A percentile compares a stretch with the other conserved stretches of the same genome.
These are phyloP conservation scores for Shiraia sp. DNA, from an alignment of 2,329 filamentous ascomycete genomes.

Conservation along the genomic window DNA sequence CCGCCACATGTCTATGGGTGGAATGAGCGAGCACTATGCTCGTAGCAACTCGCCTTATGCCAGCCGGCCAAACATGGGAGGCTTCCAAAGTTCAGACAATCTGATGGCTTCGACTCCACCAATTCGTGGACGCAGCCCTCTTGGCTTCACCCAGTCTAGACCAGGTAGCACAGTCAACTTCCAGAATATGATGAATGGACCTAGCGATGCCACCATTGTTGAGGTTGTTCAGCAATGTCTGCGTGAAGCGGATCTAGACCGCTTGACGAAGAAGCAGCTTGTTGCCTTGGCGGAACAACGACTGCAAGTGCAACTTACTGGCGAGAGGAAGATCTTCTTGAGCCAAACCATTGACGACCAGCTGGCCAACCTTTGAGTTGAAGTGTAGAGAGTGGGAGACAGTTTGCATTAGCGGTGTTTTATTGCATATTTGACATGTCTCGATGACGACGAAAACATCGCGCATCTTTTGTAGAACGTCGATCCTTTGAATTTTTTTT, in stretches of 20 bases:
- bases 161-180: slow-evolving; percentile 63
- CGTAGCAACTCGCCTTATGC: slow-evolving; percentile 40
- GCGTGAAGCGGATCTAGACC: slow-evolving; percentile 87
- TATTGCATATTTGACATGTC: slow-evolving; percentile 17
- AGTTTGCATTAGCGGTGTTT: slow-evolving; percentile 24
- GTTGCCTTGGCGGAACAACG: slow-evolving; percentile 87
- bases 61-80: slow-evolving; percentile 47
- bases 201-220: slow-evolving; percentile 78
- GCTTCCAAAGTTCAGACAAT: slow-evolving; percentile 48
- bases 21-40: slow-evolving; percentile 51
- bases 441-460: slow-evolving; percentile 15
- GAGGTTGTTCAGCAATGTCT: slow-evolving; percentile 84
- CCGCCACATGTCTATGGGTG: slow-evolving; percentile 65
- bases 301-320: slow-evolving; percentile 83
- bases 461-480: background rate
- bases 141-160: slow-evolving; percentile 53
- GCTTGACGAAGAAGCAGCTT: slow-evolving; percentile 96
- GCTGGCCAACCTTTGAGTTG: slow-evolving; percentile 83
- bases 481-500: background rate
- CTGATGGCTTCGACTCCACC: slow-evolving; percentile 44
- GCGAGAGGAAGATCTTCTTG: slow-evolving; percentile 86
- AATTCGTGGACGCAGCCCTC: slow-evolving; percentile 52
- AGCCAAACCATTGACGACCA: slow-evolving; percentile 92
- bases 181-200: slow-evolving; percentile 62
- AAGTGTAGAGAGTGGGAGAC: slow-evolving; percentile 13